These are phyloP conservation scores for Vigna hirtella DNA, from an alignment of 306 rosid genomes.

Conservation along the genomic window DNA sequence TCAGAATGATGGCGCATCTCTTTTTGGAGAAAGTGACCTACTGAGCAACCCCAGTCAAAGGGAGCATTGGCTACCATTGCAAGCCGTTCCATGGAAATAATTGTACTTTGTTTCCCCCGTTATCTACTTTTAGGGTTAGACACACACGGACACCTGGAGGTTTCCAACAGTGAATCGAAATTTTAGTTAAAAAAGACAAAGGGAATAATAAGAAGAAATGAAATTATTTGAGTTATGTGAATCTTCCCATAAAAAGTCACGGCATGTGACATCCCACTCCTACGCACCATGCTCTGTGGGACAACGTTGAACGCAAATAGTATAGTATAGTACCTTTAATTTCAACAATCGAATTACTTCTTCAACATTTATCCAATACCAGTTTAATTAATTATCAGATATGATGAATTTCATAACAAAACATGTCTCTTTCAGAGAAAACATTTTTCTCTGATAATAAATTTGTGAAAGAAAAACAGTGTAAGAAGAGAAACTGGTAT, in stretches of 20 bases:
- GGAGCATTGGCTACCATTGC: slow-evolving; percentile 54
- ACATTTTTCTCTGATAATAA: too few species aligned
- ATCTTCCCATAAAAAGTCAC: slow-evolving; percentile 53
- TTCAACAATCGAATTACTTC: slow-evolving; percentile 5
- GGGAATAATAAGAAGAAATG: slow-evolving; percentile 23
- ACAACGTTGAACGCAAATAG: slow-evolving; percentile 29
- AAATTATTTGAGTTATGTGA: slow-evolving; percentile 38
- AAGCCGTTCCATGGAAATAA: slow-evolving; percentile 62
- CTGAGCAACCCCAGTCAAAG: slow-evolving; percentile 72
- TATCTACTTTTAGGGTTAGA: slow-evolving; percentile 45
- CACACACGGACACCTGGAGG: slow-evolving; percentile 57
- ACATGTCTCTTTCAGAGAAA: too few species aligned
- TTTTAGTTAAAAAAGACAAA: slow-evolving; percentile 19
- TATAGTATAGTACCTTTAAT: not conserved
- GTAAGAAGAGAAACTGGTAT: not conserved
- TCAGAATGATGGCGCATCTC: slow-evolving; percentile 52
- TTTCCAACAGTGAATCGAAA: slow-evolving; percentile 1
- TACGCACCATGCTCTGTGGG: slow-evolving; percentile 37
- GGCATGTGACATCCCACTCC: slow-evolving; percentile 50
- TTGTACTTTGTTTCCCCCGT: slow-evolving; percentile 53
- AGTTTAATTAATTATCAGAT: not conserved
- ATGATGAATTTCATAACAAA: not conserved
- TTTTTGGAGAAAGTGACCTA: slow-evolving; percentile 80
- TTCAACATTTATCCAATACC: not conserved
- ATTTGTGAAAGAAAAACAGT: not conserved